These are phyloP conservation scores for Pelargonium myrrhifolium DNA, from an alignment of 441 rosid species.

Conservation along the genomic window DNA sequence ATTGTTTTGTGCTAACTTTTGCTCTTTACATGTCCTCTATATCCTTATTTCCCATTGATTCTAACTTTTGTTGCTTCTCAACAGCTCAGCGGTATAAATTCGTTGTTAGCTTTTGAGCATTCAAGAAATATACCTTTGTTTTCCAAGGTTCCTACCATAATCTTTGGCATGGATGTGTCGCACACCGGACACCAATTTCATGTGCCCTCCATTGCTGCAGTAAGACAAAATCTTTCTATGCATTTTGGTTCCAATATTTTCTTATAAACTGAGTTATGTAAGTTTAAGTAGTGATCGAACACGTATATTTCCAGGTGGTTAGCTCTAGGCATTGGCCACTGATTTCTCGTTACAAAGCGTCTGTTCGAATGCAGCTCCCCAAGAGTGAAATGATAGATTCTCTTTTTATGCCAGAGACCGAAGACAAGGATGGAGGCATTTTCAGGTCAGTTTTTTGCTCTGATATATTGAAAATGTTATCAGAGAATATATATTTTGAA, in stretches of 20 bases:
- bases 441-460: too few relatives aligned
- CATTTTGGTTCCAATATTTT: background rate
- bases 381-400: constrained; percentile 75
- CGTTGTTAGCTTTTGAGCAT: constrained; percentile 36
- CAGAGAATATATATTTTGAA: background rate
- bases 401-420: constrained; percentile 45
- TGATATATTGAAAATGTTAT: background rate
- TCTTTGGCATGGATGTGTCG: constrained; percentile 70
- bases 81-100: constrained; percentile 64
- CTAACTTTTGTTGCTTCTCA: constrained; percentile 4
- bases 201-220: constrained; percentile 77
- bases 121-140: constrained; percentile 37
- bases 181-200: constrained; percentile 73
- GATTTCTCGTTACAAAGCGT: constrained; percentile 67
- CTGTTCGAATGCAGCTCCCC: constrained; percentile 66
- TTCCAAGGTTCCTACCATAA: constrained; percentile 43
- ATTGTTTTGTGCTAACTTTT: too few relatives aligned
- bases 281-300: too few relatives aligned
- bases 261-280: background rate
- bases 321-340: constrained; percentile 81
- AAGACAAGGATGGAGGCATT: constrained; percentile 49
- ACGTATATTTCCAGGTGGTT: constrained; percentile 34
- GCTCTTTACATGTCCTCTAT: background rate
- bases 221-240: constrained; percentile 35
- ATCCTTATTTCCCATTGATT: background rate